Conservation (phyloP, 2,329 filamentous ascomycete species). For the Pestalotiopsis sp. region DNA sequence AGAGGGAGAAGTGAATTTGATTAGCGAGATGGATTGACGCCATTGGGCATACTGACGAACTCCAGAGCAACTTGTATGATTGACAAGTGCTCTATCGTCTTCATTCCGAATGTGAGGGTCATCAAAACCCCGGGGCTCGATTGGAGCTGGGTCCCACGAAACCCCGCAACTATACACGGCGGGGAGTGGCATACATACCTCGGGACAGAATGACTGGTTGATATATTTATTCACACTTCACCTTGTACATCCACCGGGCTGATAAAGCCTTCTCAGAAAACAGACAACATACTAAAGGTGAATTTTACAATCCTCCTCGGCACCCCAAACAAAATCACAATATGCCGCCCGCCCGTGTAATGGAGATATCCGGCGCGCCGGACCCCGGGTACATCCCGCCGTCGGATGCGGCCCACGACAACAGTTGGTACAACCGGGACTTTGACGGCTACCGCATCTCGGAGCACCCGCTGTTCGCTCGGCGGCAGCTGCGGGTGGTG, state of each 20-base stretch:
- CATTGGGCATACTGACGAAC: too few species aligned
- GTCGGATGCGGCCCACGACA: neutral
- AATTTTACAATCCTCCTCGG: neutral
- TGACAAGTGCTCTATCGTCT: neutral
- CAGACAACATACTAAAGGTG: neutral
- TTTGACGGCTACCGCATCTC: slow-evolving; percentile 1
- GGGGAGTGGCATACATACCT: neutral
- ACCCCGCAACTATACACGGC: neutral
- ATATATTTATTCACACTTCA: neutral
- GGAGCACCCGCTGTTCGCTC: neutral
- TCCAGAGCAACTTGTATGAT: too few species aligned
- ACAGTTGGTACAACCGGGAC: slow-evolving; percentile 2
- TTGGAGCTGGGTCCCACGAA: neutral
- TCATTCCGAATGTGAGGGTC: neutral
- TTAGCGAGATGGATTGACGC: too few species aligned
- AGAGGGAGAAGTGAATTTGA: too few species aligned
- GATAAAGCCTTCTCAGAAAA: neutral
- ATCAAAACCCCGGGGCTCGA: neutral
- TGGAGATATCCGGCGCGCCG: neutral
- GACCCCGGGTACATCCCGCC: neutral
- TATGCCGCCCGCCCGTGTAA: neutral
- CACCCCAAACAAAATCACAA: neutral
- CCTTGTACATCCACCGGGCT: neutral
- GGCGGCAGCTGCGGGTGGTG: neutral
- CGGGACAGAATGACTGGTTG: neutral